Percentiles rank a stretch among this genome's conserved stretches.
Conservation (phyloP, 2,329 filamentous ascomycete genomes). For the Colletotrichum sp. region DNA sequence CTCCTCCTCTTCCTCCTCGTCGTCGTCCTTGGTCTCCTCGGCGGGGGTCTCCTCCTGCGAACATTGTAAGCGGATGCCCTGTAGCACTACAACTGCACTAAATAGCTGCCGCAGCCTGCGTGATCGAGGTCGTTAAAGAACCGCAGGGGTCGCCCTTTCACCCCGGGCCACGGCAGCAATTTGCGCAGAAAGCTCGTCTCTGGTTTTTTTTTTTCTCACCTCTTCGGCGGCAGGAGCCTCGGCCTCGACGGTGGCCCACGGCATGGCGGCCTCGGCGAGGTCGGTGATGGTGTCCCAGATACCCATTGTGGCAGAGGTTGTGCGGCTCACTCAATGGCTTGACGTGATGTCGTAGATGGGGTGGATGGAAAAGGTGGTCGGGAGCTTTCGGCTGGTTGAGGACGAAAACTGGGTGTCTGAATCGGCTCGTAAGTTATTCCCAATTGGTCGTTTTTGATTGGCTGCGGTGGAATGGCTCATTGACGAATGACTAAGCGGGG, state of each 20-base stretch:
- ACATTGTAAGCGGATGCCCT: not conserved
- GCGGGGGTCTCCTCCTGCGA: conserved; percentile 38
- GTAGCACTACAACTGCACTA: not conserved
- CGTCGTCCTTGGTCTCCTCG: conserved; percentile 43
- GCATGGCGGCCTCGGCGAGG: conserved; percentile 67
- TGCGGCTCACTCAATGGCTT: conserved; percentile 31
- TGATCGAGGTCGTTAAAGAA: not conserved
- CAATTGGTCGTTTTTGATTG: conserved; percentile 57
- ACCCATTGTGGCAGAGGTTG: conserved; percentile 60
- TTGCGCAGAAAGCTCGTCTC: conserved; percentile 18
- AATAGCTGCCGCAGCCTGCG: not conserved
- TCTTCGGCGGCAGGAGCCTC: conserved; percentile 72
- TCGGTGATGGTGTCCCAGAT: conserved; percentile 70
- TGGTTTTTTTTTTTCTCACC: conserved; percentile 40
- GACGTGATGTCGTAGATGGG: conserved; percentile 16
- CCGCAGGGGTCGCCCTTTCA: not conserved
- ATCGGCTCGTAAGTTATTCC: conserved; percentile 47
- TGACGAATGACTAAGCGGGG: conserved; percentile 4
- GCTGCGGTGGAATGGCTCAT: conserved; percentile 22
- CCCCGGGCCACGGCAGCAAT: conserved; percentile 1
- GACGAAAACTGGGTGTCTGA: conserved; percentile 28
- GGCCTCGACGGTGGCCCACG: conserved; percentile 68
- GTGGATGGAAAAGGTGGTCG: conserved; percentile 37
- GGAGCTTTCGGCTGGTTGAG: conserved; percentile 39
- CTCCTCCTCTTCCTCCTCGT: conserved; percentile 53